A percentile compares a stretch with the other conserved stretches of the same genome.
These are phyloP conservation scores for Exophiala aquamarina DNA, from an alignment of 2,329 filamentous ascomycete genomes.

Conservation along the genomic window DNA sequence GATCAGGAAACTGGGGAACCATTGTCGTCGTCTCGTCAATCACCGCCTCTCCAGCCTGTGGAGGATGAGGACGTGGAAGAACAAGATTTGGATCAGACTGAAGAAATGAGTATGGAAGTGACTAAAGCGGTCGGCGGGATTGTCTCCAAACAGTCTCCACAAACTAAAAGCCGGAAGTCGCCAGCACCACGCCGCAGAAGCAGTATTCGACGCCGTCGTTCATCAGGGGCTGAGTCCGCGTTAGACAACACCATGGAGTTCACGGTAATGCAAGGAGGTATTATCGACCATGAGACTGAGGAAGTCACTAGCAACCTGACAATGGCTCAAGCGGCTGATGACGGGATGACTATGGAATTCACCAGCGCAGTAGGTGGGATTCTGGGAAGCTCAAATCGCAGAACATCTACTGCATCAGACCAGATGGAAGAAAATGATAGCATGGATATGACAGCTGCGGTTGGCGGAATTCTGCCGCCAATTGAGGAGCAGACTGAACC, in stretches of 20 bases:
- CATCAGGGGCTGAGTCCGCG: conserved; percentile 39
- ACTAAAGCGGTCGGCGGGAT: conserved; percentile 82
- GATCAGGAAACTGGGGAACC: conserved; percentile 48
- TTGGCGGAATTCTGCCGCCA: conserved; percentile 44
- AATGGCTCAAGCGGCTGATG: conserved; percentile 44
- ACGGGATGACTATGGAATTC: conserved; percentile 49
- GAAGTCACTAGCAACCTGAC: conserved; percentile 35
- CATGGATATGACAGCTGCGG: conserved; percentile 62
- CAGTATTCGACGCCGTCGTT: conserved; percentile 35
- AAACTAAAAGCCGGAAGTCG: conserved; percentile 33
- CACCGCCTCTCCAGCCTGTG: conserved; percentile 16
- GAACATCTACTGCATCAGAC: conserved; percentile 21
- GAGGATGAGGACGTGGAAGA: conserved; percentile 36
- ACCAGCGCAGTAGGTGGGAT: conserved; percentile 46
- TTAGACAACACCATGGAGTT: conserved; percentile 56
- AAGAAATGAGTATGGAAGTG: conserved; percentile 92
- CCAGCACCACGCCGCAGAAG: conserved; percentile 34
- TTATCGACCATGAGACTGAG: conserved; percentile 34
- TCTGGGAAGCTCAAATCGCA: conserved; percentile 10
- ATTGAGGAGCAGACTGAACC: conserved; percentile 40
- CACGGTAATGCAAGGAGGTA: conserved; percentile 55
- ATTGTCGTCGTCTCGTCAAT: conserved; percentile 38
- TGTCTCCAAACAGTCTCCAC: conserved; percentile 40
- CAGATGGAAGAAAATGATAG: conserved; percentile 38
- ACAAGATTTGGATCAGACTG: conserved; percentile 51